Evolutionary conservation across 495 filamentous ascomycete genomes (phyloP), one percentile per base, ranked within the genome.

Genomic region (Patellaria atrata): DNA sequence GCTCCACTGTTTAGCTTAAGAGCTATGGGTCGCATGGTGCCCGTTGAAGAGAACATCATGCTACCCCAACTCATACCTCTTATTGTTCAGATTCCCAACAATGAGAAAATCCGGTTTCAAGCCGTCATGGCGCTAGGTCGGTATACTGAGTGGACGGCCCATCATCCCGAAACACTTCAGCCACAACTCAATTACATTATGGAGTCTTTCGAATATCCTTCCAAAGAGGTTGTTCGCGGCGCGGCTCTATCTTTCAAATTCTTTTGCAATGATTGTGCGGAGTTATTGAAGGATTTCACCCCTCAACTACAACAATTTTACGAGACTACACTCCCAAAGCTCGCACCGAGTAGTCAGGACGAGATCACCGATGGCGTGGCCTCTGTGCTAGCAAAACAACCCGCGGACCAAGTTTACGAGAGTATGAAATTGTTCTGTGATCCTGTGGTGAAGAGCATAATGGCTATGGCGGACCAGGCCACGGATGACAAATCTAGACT

Each of bases 1-100:
- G 85, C 91, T 4, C 86, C 89, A 3, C 66, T 99, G 9, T 99
- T 99, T 54, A 82, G 80, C 40, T 73, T 99, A 65, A 72, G 89
- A 33, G 89, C 89, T 0, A 93, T 99, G 84, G 89, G 89, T 6
- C 78, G 85, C 27, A 94, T 94, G 85, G 86, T 99, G 11, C 77
- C 86, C 10, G 70, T 74, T 22, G 77, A 91, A 33, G 89, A 99
- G 52, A 79, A 67, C 41, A 72, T 75, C 16, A 73, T 99, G 35
- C 63, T 99, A 8, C 79, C 81, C 1, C 79, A 87, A 47, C 76
- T 96, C 8, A 91, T 99, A 55, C 83, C 82, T 5, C 61, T 94
- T 32, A 73, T 99, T 40, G 79, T 92, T 3, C 81, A 91, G 55
- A 91, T 99, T 42, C 89, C 91, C 0, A 73, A 82, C 45, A 91